Evolutionary conservation across 2,329 filamentous ascomycete genomes (phyloP).

Genomic region (Aspergillus novoparasiticus): DNA sequence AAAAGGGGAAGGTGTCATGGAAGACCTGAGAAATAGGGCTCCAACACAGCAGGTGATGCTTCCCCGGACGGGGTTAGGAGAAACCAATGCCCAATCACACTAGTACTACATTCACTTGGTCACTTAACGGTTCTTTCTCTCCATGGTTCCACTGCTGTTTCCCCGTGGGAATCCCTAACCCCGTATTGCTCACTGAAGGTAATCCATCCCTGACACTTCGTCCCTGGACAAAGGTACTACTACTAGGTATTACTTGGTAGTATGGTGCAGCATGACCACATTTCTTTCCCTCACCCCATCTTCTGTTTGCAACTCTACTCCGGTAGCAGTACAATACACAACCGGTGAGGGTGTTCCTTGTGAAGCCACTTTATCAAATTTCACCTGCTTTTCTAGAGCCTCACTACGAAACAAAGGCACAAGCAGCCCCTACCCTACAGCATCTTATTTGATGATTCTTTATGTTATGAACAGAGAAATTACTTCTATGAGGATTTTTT

Average conservation of each 20-base stretch:
- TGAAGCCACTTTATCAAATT: neutral
- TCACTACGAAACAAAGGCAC: neutral
- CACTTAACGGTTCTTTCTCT: neutral
- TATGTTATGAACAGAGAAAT: neutral
- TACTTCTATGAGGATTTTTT: neutral
- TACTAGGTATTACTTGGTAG: neutral
- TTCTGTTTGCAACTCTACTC: neutral
- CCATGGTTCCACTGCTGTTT: neutral
- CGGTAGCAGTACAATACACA: neutral
- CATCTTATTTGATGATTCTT: neutral
- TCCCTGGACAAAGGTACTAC: no score
- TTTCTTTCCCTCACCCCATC: neutral
- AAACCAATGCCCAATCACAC: neutral
- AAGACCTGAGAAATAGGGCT: constrained; percentile 6
- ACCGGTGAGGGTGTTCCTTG: neutral
- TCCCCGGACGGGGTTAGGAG: neutral
- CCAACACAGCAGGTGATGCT: constrained; percentile 6
- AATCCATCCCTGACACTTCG: no score
- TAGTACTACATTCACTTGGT: neutral
- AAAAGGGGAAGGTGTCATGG: neutral
- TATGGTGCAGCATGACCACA: neutral
- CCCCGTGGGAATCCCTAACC: neutral
- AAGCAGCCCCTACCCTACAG: neutral
- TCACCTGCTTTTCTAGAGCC: neutral
- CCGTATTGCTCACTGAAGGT: neutral